Base-by-base conservation (phyloP, 257 asterid species). In the Plantago elongata region DNA sequence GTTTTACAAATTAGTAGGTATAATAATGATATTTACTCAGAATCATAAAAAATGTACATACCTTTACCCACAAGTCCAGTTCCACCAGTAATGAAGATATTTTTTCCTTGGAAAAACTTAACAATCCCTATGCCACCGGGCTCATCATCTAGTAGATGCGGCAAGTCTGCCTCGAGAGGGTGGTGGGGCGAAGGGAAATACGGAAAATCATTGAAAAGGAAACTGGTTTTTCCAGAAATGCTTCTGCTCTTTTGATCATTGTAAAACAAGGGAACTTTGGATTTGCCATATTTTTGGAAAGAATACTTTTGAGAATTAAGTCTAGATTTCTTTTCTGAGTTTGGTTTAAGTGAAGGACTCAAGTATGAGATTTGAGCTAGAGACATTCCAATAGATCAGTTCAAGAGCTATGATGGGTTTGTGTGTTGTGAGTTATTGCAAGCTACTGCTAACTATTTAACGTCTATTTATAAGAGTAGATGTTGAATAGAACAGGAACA, bases 31-130 rank as follows among this genome's bases (percentile, higher is more conserved):
- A 22, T 2, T 7, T 11, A 11, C 12, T 9, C 9, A 16, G 30
- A 54, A 11, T 54, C 12, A 9, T 46, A 14, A 5, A 1, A 1
- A 0, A 1, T 49, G 0, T 0, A 9, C 13, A 15, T 57, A 72
- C 84, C 87, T 81, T 81, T 81, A 11, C 76, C 87, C 9, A 81
- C 69, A 27, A 78, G 79, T 17, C 87, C 82, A 0, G 87, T 78
- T 12, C 78, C 81, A 52, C 86, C 86, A 6, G 83, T 81, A 5
- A 81, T 57, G 13, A 81, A 51, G 45, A 81, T 65, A 0, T 65
- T 72, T 44, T 73, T 81, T 5, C 78, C 84, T 46, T 67, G 59
- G 9, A 78, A 71, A 68, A 81, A 75, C 1, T 67, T 57, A 45
- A 69, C 51, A 54, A 81, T 81, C 38, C 84, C 87, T 43, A 81